These are phyloP conservation scores for Pyrenophora teres DNA, from an alignment of 2,329 filamentous ascomycete genomes.

Conservation along the genomic window DNA sequence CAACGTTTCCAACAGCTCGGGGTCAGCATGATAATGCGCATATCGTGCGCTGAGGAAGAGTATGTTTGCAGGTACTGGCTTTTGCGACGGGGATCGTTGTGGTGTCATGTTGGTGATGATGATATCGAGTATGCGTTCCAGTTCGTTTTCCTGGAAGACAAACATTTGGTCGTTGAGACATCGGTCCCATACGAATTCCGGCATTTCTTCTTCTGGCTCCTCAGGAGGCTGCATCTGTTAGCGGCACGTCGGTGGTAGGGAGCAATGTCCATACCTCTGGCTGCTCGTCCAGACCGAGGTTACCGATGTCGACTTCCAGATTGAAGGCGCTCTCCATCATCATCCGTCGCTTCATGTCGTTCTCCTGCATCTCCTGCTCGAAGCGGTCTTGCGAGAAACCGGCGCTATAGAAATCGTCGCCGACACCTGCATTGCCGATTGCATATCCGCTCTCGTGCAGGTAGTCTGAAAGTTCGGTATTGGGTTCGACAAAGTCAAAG, in stretches of 20 bases:
- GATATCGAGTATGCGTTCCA: conserved; percentile 90
- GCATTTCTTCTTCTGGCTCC: conserved; percentile 85
- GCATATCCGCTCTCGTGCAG: conserved; percentile 92
- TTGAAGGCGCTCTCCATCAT: conserved; percentile 99
- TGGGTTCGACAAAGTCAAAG: conserved; percentile 91
- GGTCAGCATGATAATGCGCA: conserved; percentile 92
- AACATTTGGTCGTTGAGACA: conserved; percentile 99
- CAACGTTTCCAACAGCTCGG: conserved; percentile 79
- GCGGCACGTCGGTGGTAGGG: conserved; percentile 22
- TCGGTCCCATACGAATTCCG: conserved; percentile 94
- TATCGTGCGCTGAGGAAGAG: conserved; percentile 95
- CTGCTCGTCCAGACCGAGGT: conserved; percentile 92
- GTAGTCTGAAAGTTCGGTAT: conserved; percentile 96
- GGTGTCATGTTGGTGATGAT: conserved; percentile 98
- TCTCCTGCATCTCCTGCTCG: conserved; percentile 96
- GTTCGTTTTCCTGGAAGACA: conserved; percentile 93
- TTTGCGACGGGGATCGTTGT: conserved; percentile 92
- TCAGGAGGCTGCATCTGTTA: conserved; percentile 54
- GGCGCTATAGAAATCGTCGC: conserved; percentile 91
- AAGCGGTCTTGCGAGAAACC: conserved; percentile 93
- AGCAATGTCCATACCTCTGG: conserved; percentile 69
- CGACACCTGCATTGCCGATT: conserved; percentile 77
- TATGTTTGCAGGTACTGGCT: conserved; percentile 95
- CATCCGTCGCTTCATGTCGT: conserved; percentile 92
- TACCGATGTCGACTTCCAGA: conserved; percentile 92